Evolutionary conservation across 495 filamentous ascomycete species (phyloP).

Genomic region (Penicillium mononematosum): DNA sequence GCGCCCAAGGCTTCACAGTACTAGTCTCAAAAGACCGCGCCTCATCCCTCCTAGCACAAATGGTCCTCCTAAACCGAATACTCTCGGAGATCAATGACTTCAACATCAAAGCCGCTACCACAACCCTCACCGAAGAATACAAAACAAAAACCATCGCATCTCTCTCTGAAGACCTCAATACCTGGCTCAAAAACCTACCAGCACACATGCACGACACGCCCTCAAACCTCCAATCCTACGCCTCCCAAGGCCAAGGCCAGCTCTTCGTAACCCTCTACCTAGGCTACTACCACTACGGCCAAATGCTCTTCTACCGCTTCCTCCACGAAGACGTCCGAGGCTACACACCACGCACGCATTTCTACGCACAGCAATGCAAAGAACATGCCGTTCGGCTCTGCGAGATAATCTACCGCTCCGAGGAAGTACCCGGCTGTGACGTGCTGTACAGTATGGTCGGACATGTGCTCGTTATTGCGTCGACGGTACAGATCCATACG

Average conservation of each 20-base stretch:
- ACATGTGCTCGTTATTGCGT: constrained; percentile 43
- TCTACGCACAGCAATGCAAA: constrained; percentile 39
- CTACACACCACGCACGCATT: constrained; percentile 11
- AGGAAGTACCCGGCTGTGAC: constrained; percentile 31
- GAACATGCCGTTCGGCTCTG: constrained; percentile 33
- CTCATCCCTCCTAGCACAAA: constrained; percentile 32
- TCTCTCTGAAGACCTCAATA: constrained; percentile 28
- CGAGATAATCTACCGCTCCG: constrained; percentile 36
- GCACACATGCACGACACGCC: constrained; percentile 31
- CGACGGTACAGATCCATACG: constrained; percentile 43
- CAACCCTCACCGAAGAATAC: constrained; percentile 4
- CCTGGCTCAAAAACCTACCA: constrained; percentile 31
- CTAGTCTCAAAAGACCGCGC: not conserved
- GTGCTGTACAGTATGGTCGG: constrained; percentile 42
- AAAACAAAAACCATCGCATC: constrained; percentile 19
- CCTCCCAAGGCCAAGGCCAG: constrained; percentile 36
- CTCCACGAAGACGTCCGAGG: constrained; percentile 28
- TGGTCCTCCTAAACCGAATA: constrained; percentile 37
- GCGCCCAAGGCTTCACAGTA: constrained; percentile 11
- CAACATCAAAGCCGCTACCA: constrained; percentile 27
- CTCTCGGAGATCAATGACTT: constrained; percentile 35
- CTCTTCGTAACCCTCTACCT: constrained; percentile 41
- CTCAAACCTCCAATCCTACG: constrained; percentile 27
- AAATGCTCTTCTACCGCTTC: constrained; percentile 45
- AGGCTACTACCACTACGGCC: constrained; percentile 44